These are phyloP conservation scores for Trichoderma erinaceum DNA, from an alignment of 495 filamentous ascomycete species.

Conservation along the genomic window DNA sequence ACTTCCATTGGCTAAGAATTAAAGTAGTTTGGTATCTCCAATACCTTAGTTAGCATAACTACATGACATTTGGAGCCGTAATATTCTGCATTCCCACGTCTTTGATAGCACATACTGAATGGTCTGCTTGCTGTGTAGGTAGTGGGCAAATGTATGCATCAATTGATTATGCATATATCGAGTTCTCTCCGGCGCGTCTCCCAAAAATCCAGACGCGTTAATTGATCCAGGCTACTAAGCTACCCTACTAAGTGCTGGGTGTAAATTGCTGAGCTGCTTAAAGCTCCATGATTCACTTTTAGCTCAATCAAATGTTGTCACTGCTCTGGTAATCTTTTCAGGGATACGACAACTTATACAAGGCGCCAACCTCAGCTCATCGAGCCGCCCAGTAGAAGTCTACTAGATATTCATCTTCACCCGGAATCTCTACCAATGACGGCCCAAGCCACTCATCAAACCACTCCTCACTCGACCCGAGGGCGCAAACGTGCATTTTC, in stretches of 20 bases:
- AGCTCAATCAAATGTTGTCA: background rate
- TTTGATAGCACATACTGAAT: background rate
- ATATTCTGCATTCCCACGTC: background rate
- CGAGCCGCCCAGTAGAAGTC: background rate
- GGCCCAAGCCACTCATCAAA: background rate
- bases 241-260: background rate
- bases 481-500: conserved; percentile 3
- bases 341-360: background rate
- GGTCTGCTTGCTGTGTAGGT: background rate
- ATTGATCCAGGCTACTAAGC: background rate
- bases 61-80: too few species aligned
- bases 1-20: too few species aligned
- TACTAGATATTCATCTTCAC: background rate
- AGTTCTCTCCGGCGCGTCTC: background rate
- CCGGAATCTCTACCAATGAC: background rate
- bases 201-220: conserved; percentile 4
- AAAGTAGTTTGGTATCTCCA: too few species aligned
- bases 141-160: background rate
- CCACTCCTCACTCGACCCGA: background rate
- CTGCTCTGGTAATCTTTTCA: background rate
- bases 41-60: too few species aligned
- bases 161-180: conserved; percentile 2
- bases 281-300: background rate
- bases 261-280: background rate
- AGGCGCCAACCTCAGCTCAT: background rate